phyloP scores from a whole-genome alignment of 805 yeast species.

The Brettanomyces custersianus region DNA sequence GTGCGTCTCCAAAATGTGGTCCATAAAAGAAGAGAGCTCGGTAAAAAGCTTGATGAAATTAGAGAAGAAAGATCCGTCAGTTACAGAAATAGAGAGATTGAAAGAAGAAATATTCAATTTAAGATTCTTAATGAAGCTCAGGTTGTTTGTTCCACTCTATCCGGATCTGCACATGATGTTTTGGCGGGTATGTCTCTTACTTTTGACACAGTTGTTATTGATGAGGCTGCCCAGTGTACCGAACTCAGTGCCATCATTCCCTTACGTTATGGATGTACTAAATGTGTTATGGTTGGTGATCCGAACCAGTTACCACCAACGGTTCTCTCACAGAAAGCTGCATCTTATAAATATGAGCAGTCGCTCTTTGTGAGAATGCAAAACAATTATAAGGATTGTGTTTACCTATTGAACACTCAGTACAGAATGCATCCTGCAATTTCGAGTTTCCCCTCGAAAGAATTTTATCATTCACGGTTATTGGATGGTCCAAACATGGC shows the following conservation, averaged over 20 bases:
- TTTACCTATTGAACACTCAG: slow-evolving; percentile 77
- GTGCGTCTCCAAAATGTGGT: slow-evolving; percentile 46
- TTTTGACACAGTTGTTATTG: slow-evolving; percentile 87
- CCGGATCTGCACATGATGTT: slow-evolving; percentile 91
- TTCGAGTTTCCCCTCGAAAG: slow-evolving; percentile 74
- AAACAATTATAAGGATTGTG: slow-evolving; percentile 46
- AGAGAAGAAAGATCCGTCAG: slow-evolving; percentile 66
- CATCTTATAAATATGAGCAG: slow-evolving; percentile 73
- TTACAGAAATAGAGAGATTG: slow-evolving; percentile 67
- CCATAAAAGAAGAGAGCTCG: slow-evolving; percentile 55
- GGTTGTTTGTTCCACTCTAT: slow-evolving; percentile 82
- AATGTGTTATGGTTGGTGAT: slow-evolving; percentile 96
- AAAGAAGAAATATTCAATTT: slow-evolving; percentile 66
- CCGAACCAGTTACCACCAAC: slow-evolving; percentile 98
- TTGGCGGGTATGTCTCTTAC: slow-evolving; percentile 63
- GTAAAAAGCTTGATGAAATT: slow-evolving; percentile 66
- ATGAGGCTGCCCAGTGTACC: slow-evolving; percentile 97
- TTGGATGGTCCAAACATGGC: slow-evolving; percentile 75
- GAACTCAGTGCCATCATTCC: slow-evolving; percentile 91
- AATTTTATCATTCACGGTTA: slow-evolving; percentile 68
- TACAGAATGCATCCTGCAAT: slow-evolving; percentile 97
- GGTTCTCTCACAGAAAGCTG: slow-evolving; percentile 82
- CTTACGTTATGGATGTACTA: slow-evolving; percentile 77
- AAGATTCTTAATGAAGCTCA: slow-evolving; percentile 66
- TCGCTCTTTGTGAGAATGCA: slow-evolving; percentile 93